Evolutionary conservation across 441 rosid genomes (phyloP), one percentile per base, ranked within the genome.

Genomic region (Erodium texanum): DNA sequence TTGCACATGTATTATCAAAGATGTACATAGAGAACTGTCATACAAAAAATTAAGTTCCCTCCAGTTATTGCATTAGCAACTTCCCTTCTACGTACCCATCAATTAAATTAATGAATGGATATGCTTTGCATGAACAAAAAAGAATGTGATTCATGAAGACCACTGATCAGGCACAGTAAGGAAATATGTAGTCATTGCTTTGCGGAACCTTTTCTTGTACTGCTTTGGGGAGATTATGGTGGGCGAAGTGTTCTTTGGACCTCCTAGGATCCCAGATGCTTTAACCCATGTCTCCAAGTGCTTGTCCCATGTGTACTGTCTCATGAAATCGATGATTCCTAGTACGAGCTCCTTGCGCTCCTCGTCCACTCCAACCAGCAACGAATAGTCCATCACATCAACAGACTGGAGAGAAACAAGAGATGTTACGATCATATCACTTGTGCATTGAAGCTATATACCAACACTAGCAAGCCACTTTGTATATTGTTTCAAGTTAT

Each of bases 231-330:
- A 92, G 22, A 94, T 90, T 11, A 94, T 97, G 0, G 99, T 88
- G 22, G 98, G 99, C 10, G 92, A 65, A 48, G 82, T 81, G 14
- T 92, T 92, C 76, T 74, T 92, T 1, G 91, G 84, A 36, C 98
- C 98, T 0, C 99, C 99, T n/a, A 90, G 93, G 76, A 95, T 88
- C 70, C 98, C 93, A 0, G 98, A 78, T 24, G 94, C 81, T 73
- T 90, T 92, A 65, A 90, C 97, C 97, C 96, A 90, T 24, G 99
- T 90, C 72, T 90, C 98, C 52, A 95, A 79, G 80, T 89, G 97
- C 80, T 94, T 94, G 80, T 94, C 99, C 99, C 97, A 94, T 0
- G 99, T 94, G 70, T 94, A 94, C 73, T 94, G 99, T 74, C 99
- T 86, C 89, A 94, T 80, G 86, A 84, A 94, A 74, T 92, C 99